Percentiles rank a stretch among this genome's conserved stretches.
Evolutionary conservation across 192 early-diverging fungal species (phyloP).

Genomic region (Backusella liffmaniae): DNA sequence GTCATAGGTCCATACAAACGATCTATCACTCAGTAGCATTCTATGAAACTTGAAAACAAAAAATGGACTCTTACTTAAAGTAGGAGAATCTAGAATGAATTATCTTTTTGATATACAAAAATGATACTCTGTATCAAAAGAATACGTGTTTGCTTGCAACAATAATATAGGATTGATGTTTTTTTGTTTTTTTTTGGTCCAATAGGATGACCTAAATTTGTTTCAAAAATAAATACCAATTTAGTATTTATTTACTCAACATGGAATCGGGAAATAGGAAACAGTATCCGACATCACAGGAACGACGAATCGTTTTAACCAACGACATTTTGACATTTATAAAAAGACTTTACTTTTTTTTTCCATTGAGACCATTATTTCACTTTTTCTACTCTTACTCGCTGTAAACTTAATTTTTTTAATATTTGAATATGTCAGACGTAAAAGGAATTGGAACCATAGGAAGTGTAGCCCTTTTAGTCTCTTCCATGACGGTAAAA

Average conservation of each 20-base stretch:
- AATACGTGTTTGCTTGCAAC: neutral
- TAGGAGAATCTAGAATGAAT: neutral
- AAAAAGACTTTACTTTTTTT: neutral
- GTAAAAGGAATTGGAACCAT: slow-evolving; percentile 20
- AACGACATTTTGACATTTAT: neutral
- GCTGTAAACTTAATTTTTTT: neutral
- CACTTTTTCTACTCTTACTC: neutral
- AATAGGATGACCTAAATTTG: neutral
- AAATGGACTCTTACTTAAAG: neutral
- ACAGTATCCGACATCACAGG: neutral
- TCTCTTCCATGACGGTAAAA: slow-evolving; percentile 34
- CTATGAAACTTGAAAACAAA: neutral
- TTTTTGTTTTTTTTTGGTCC: neutral
- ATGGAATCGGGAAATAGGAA: slow-evolving; percentile 7
- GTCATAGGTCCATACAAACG: neutral
- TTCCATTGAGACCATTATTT: neutral
- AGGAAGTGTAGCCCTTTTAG: slow-evolving; percentile 25
- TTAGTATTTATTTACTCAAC: slow-evolving; percentile 11
- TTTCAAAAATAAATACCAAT: slow-evolving; percentile 6
- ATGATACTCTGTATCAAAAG: too few relatives aligned
- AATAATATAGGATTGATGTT: neutral
- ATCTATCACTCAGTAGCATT: neutral
- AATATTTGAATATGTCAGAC: neutral
- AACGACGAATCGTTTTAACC: neutral
- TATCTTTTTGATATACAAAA: neutral